Conservation (phyloP, 1,284 basidiomycete genomes). For the Ceratobasidium sp. region DNA sequence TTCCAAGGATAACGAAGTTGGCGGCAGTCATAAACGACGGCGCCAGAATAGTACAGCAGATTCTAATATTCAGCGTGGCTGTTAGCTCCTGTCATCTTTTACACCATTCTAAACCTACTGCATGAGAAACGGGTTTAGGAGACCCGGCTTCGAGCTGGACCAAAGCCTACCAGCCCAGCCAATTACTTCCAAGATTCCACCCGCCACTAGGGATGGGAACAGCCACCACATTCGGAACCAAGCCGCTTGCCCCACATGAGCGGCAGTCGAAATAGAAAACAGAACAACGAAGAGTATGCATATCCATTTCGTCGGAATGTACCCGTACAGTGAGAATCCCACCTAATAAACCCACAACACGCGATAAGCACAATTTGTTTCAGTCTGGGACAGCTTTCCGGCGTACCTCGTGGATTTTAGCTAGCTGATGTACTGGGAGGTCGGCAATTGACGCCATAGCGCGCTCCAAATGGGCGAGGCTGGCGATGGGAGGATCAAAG, state of each 20-base stretch:
- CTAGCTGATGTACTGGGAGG: slow-evolving; percentile 12
- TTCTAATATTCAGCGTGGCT: slow-evolving; percentile 6
- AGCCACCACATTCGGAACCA: slow-evolving; percentile 53
- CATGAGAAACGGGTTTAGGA: slow-evolving; percentile 44
- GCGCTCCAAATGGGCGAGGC: too few species aligned
- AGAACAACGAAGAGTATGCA: slow-evolving; percentile 48
- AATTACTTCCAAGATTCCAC: slow-evolving; percentile 52
- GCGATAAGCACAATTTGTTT: neutral
- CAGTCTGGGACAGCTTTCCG: neutral
- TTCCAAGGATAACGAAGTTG: slow-evolving; percentile 68
- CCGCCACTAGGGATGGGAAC: slow-evolving; percentile 52
- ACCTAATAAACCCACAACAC: slow-evolving; percentile 2
- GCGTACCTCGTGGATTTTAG: slow-evolving; percentile 38
- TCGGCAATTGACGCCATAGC: too few species aligned
- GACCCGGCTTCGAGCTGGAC: slow-evolving; percentile 40
- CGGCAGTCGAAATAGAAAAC: slow-evolving; percentile 54
- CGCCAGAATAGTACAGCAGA: slow-evolving; percentile 55
- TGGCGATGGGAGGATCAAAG: too few species aligned
- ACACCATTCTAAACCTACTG: slow-evolving; percentile 37
- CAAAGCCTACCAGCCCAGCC: slow-evolving; percentile 49
- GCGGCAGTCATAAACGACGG: slow-evolving; percentile 70
- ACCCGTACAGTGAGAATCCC: slow-evolving; percentile 37
- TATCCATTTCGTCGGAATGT: slow-evolving; percentile 47
- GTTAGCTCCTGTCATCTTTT: slow-evolving; percentile 9
- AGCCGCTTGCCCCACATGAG: slow-evolving; percentile 52